Evolutionary conservation across 1,284 basidiomycete species (phyloP), one percentile per base, ranked within the genome.

Genomic region (Pholiota adiposa): DNA sequence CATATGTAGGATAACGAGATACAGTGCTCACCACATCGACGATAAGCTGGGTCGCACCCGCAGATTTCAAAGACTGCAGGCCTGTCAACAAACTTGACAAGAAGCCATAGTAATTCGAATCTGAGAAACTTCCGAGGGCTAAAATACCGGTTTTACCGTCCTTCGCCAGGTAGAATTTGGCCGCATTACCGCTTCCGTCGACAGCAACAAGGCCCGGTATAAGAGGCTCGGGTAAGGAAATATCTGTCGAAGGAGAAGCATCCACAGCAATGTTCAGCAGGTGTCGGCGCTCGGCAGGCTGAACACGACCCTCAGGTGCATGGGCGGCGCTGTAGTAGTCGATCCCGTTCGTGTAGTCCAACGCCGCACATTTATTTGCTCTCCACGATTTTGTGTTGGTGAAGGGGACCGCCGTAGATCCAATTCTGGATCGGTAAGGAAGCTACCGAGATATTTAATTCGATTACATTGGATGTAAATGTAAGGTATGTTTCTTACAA

Each of bases 91-190:
- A 56, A 29, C 25, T 43, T 65, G 43, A 78, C 78, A 38, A 71
- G 65, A 62, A 81, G 70, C 46, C 36, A 44, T 60, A 86, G 77
- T 4, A 83, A 58, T 73, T 73, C 4, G 63, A 61, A 12, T 81
- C 82, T 0, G 79, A 79, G 70, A 87, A 87, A 65, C 84, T 85
- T 16, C 85, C 85, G 16, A 87, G 77, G 19, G 83, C 82, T 43
- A 87, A 72, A 1, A 87, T 81, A 40, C 84, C 85, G 0, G 84
- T 86, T 63, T 76, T 80, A n/a, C 73, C 73, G 60, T 86, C 83
- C 5, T 79, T 70, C 12, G 87, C 70, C 66, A 84, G 63, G 67
- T 80, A 83, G 69, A 87, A 87, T 66, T 85, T 81, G 4, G 82
- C 78, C 1, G 81, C 82, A 33, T 76, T 78, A 25, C 74, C 71